These are phyloP conservation scores for Salmacisia buchloeana DNA, from an alignment of 1,284 basidiomycete genomes.

Conservation along the genomic window DNA sequence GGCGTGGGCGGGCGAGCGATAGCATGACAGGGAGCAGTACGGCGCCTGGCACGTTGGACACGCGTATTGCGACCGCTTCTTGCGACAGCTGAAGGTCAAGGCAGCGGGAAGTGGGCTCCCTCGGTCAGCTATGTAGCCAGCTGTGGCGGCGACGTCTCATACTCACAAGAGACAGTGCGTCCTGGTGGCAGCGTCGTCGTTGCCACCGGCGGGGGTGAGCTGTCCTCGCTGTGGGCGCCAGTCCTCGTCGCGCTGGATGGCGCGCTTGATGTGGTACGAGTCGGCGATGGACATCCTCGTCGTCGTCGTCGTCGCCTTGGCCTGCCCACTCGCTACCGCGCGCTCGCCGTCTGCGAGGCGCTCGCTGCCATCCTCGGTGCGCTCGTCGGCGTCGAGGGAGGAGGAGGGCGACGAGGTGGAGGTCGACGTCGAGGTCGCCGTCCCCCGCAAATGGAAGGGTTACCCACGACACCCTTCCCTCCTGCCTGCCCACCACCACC, in stretches of 20 bases:
- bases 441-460: too few relatives aligned
- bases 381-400: too few relatives aligned
- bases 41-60: slow-evolving; percentile 41
- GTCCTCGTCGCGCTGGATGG: slow-evolving; percentile 23
- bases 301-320: too few relatives aligned
- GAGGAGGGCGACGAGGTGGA: too few relatives aligned
- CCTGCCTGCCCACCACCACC: too few relatives aligned
- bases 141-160: not conserved
- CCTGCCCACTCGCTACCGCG: too few relatives aligned
- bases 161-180: slow-evolving; percentile 28
- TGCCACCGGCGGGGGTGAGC: slow-evolving; percentile 14
- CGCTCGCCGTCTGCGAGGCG: too few relatives aligned
- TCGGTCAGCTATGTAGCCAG: not conserved
- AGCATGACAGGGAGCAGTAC: slow-evolving; percentile 39
- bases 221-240: slow-evolving; percentile 20
- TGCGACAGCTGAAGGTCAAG: slow-evolving; percentile 20
- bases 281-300: slow-evolving; percentile 25
- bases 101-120: not conserved
- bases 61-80: slow-evolving; percentile 24
- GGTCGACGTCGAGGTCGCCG: too few relatives aligned
- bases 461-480: too few relatives aligned
- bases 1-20: slow-evolving; percentile 24
- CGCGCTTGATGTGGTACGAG: slow-evolving; percentile 33
- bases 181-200: slow-evolving; percentile 14
- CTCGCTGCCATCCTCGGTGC: too few relatives aligned